phyloP scores from a whole-genome alignment of 108 stramenopile genomes.

The Chaetoceros tenuissimus region DNA sequence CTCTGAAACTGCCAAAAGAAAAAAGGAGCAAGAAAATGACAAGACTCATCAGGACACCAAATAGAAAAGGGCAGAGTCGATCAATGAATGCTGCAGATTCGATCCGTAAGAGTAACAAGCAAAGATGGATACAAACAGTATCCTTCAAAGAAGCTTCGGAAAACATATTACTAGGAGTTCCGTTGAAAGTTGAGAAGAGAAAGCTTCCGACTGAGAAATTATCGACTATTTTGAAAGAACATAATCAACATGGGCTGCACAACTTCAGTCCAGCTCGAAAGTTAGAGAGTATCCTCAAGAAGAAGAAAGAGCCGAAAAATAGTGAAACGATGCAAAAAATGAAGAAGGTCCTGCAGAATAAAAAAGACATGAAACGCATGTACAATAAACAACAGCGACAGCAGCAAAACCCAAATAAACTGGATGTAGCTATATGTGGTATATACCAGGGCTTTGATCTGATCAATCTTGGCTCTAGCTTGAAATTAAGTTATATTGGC shows the following conservation, averaged over 20 bases:
- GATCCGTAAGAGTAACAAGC: no score
- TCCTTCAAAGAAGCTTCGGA: background rate
- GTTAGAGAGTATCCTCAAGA: background rate
- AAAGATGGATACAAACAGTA: background rate
- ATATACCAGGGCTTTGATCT: slow-evolving; percentile 45
- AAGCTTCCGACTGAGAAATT: background rate
- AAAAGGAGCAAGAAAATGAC: background rate
- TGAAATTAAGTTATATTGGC: background rate
- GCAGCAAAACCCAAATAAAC: no score
- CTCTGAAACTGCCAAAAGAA: background rate
- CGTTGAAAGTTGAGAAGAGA: background rate
- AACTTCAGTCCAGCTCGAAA: background rate
- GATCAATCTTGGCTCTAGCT: slow-evolving; percentile 33
- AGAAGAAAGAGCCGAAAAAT: background rate
- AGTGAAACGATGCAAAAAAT: no score
- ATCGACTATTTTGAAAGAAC: background rate
- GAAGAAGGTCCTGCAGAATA: no score
- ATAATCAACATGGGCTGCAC: background rate
- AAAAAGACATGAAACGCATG: no score
- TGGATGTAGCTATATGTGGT: slow-evolving; percentile 39
- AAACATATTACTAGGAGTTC: background rate
- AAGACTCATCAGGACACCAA: background rate
- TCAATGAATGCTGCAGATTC: no score
- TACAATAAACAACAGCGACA: no score
- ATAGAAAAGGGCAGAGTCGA: no score